Evolutionary conservation across 139 green algal species (phyloP), one percentile per base, ranked within the genome.

Genomic region (Haematococcus lacustris): DNA sequence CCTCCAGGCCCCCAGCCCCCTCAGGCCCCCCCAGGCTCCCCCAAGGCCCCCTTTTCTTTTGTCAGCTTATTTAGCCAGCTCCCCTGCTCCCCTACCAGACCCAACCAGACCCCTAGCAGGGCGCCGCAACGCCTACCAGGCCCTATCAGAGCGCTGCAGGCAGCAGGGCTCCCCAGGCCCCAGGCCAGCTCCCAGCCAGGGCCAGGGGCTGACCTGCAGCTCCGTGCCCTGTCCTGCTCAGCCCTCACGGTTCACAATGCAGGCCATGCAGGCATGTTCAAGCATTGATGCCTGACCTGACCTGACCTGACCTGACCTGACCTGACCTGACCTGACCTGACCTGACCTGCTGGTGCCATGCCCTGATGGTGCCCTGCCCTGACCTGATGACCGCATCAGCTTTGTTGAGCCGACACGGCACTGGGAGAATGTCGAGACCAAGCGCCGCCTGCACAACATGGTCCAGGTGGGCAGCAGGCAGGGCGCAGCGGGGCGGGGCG

Each of bases 381-480:
- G 30, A 43, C 38, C 2, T 70, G 33, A 23, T 68, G 5, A 13
- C 26, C 3, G 4, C 38, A 37, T 6, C 13, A 38, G 41, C 28
- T 61, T 25, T 26, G 71, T 83, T 5, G 76, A 88, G 61, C 68
- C 79, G 1, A 78, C 66, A 30, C 32, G 51, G 2, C 77, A 88
- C 72, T 78, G 74, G 67, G 84, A 89, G 69, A 71, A 86, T 43
- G 47, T 73, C 0, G 81, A 89, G 59, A 89, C 80, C 1, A 89
- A 89, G 66, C 74, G 84, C 1, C 39, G 82, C 26, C 61, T 88
- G 32, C 78, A 89, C 74, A 84, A 80, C 68, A 57, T 87, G 0
- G n/a, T 82, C 1, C 38, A 71, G 26, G 74, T 85, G 66, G 68
- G 85, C 0, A 41, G 39, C 0, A 72, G 82, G 78, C 83, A 40